Evolutionary conservation across 2,329 filamentous ascomycete species (phyloP).

Genomic region (Ceratocystis harringtonii): DNA sequence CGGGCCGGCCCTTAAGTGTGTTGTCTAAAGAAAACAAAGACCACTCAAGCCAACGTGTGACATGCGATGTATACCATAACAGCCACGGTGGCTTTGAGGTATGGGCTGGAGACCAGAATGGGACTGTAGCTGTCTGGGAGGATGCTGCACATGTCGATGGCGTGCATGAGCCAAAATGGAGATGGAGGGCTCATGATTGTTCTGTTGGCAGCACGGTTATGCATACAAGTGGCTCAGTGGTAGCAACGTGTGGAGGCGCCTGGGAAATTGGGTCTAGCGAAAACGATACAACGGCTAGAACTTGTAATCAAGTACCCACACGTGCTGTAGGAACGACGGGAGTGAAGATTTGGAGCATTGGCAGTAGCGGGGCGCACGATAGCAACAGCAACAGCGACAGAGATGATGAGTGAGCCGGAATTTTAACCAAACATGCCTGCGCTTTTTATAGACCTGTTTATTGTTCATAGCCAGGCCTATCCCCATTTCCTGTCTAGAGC

Average conservation of each 20-base stretch:
- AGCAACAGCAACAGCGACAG: background rate
- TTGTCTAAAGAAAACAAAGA: slow-evolving; percentile 8
- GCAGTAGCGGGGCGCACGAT: background rate
- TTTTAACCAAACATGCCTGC: background rate
- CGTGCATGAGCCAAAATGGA: slow-evolving; percentile 31
- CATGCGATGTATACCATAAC: slow-evolving; percentile 39
- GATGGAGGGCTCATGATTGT: slow-evolving; percentile 34
- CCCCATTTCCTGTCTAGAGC: background rate
- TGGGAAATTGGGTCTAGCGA: slow-evolving; percentile 28
- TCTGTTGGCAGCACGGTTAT: slow-evolving; percentile 36
- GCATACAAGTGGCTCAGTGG: slow-evolving; percentile 40
- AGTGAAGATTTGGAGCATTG: slow-evolving; percentile 16
- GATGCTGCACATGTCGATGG: slow-evolving; percentile 36
- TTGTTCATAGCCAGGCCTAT: background rate
- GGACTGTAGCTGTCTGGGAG: slow-evolving; percentile 44
- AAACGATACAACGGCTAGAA: background rate
- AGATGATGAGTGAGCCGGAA: background rate
- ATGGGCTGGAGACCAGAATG: slow-evolving; percentile 44
- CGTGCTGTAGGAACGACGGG: slow-evolving; percentile 8
- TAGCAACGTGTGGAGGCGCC: slow-evolving; percentile 41
- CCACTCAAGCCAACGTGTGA: slow-evolving; percentile 32
- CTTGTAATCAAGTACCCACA: background rate
- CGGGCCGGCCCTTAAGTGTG: slow-evolving; percentile 40
- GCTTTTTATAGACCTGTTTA: background rate
- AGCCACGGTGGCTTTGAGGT: slow-evolving; percentile 36